Percentiles rank a stretch among this genome's conserved stretches.
Evolutionary conservation across 2,329 filamentous ascomycete species (phyloP).

Genomic region (Escovopsis sp.): DNA sequence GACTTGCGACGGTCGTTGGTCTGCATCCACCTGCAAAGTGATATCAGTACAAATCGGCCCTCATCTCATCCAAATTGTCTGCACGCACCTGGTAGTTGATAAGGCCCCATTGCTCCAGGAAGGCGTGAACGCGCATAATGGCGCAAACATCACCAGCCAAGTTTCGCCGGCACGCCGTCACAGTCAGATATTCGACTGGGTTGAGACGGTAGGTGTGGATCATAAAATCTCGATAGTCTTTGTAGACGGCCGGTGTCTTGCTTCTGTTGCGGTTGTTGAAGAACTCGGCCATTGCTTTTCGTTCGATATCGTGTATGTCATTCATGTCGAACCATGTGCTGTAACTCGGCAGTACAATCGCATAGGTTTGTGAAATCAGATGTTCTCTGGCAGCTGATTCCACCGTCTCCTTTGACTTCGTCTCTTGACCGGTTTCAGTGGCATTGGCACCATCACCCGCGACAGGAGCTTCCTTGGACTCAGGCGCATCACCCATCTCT

Average conservation of each 20-base stretch:
- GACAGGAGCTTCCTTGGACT: slow-evolving; percentile 32
- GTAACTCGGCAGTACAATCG: slow-evolving; percentile 94
- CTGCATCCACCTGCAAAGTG: slow-evolving; percentile 76
- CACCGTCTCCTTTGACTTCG: slow-evolving; percentile 63
- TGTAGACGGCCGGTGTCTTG: slow-evolving; percentile 94
- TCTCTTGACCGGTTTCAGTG: slow-evolving; percentile 35
- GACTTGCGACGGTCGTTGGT: slow-evolving; percentile 87
- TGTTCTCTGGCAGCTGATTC: slow-evolving; percentile 84
- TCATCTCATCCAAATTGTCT: background rate
- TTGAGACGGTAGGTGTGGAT: slow-evolving; percentile 98
- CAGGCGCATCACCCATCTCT: slow-evolving; percentile 59
- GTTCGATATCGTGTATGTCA: slow-evolving; percentile 76
- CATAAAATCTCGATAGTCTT: slow-evolving; percentile 99
- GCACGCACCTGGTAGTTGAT: slow-evolving; percentile 86
- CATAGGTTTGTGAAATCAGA: slow-evolving; percentile 82
- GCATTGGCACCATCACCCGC: slow-evolving; percentile 34
- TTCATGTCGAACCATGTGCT: slow-evolving; percentile 99
- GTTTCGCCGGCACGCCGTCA: slow-evolving; percentile 90
- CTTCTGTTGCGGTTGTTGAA: slow-evolving; percentile 97
- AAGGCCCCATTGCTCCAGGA: slow-evolving; percentile 95
- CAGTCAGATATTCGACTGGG: slow-evolving; percentile 88
- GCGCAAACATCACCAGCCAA: slow-evolving; percentile 94
- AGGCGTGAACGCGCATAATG: slow-evolving; percentile 97
- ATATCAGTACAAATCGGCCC: background rate
- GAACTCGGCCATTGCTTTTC: slow-evolving; percentile 90